Evolutionary conservation across 1,139 yeast species (phyloP).

Genomic region (Hemisphaericaspora xylanilytica): DNA sequence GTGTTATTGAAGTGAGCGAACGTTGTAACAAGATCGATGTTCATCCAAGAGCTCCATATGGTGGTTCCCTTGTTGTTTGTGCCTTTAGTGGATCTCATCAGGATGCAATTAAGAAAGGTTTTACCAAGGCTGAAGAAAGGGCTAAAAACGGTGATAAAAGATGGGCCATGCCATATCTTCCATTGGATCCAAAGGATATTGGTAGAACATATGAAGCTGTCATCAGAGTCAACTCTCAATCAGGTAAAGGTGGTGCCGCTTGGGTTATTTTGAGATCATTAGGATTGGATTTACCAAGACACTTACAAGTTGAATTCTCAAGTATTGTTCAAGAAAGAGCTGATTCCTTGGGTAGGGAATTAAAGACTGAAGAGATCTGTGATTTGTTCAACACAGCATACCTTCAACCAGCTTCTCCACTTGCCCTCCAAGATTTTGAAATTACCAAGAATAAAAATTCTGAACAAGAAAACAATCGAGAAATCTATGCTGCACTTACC

Average conservation of each 20-base stretch:
- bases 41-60: conserved; percentile 92
- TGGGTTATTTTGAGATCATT: conserved; percentile 89
- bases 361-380: conserved; percentile 73
- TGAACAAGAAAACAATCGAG: conserved; percentile 25
- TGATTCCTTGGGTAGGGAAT: conserved; percentile 81
- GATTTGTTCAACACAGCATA: conserved; percentile 71
- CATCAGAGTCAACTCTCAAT: conserved; percentile 95
- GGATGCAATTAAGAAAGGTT: conserved; percentile 97
- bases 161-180: conserved; percentile 93
- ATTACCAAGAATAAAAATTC: conserved; percentile 24
- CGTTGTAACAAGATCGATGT: conserved; percentile 94
- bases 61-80: conserved; percentile 94
- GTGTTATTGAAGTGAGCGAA: conserved; percentile 84
- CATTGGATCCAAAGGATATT: conserved; percentile 93
- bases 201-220: conserved; percentile 98
- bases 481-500: conserved; percentile 28
- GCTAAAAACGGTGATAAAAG: conserved; percentile 31
- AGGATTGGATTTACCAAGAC: conserved; percentile 91
- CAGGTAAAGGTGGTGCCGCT: conserved; percentile 98
- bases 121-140: conserved; percentile 50
- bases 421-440: conserved; percentile 35
- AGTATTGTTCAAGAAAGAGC: conserved; percentile 78
- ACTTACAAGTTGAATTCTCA: conserved; percentile 87
- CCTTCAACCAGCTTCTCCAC: conserved; percentile 13
- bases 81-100: conserved; percentile 97